phyloP scores from a whole-genome alignment of 2,329 filamentous ascomycete species.

The Scolecobasidium constrictum region DNA sequence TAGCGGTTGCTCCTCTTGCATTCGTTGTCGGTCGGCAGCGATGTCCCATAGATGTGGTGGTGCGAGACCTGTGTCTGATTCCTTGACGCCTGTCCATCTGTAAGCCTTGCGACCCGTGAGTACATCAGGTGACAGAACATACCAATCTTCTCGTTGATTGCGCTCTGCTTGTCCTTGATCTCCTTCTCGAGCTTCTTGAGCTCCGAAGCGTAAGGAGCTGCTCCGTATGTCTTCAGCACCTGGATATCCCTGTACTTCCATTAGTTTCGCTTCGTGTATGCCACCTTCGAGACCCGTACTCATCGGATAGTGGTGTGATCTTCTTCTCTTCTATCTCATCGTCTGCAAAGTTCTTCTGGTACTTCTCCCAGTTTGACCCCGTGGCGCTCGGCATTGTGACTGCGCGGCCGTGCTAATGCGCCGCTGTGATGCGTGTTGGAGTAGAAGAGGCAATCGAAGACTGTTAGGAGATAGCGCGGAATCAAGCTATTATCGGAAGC shows the following conservation, averaged over 20 bases:
- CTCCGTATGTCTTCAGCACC: constrained; percentile 97
- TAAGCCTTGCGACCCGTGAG: background rate
- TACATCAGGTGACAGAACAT: constrained; percentile 19
- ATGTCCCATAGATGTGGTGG: constrained; percentile 99
- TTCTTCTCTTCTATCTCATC: constrained; percentile 99
- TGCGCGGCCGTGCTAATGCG: constrained; percentile 3
- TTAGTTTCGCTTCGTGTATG: constrained; percentile 19
- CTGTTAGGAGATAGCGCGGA: too few species aligned
- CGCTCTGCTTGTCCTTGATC: constrained; percentile 98
- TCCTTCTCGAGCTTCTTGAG: constrained; percentile 98
- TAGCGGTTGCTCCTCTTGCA: constrained; percentile 95
- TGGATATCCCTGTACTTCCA: constrained; percentile 71
- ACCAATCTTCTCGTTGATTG: constrained; percentile 97
- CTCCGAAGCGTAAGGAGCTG: constrained; percentile 84
- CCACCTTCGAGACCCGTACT: constrained; percentile 49
- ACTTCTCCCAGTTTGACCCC: constrained; percentile 95
- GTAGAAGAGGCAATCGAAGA: too few species aligned
- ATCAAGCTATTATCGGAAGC: too few species aligned
- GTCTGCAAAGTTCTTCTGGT: constrained; percentile 92
- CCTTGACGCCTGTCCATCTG: constrained; percentile 23
- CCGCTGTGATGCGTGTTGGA: too few species aligned
- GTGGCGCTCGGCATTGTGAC: constrained; percentile 81
- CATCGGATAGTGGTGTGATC: constrained; percentile 92
- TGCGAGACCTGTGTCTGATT: constrained; percentile 96
- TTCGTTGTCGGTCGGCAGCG: constrained; percentile 92